phyloP scores from a whole-genome alignment of 441 rosid species.

The Raphanus hybrid region DNA sequence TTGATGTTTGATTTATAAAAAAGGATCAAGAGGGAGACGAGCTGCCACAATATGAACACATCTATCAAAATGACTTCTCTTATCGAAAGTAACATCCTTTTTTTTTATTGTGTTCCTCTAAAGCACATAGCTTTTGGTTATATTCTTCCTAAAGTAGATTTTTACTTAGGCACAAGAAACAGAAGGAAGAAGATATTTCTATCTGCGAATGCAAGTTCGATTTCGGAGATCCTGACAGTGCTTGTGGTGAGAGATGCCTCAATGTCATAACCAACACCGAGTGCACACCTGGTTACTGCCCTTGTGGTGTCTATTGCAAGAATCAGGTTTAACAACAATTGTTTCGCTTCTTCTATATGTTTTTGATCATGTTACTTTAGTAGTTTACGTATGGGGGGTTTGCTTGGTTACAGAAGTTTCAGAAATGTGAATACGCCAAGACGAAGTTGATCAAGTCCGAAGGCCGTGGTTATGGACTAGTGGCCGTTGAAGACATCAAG shows the following conservation, averaged over 20 bases:
- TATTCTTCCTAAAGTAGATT: not conserved
- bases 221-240: constrained; percentile 68
- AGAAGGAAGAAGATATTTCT: constrained; percentile 89
- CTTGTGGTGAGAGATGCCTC: constrained; percentile 89
- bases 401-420: constrained; percentile 64
- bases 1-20: not conserved
- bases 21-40: constrained; percentile 60
- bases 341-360: not conserved
- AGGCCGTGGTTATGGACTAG: constrained; percentile 92
- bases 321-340: constrained; percentile 64
- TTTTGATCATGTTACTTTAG: constrained; percentile 31
- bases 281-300: constrained; percentile 86
- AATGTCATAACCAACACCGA: constrained; percentile 89
- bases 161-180: constrained; percentile 70
- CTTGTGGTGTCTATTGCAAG: constrained; percentile 74
- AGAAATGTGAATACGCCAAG: constrained; percentile 81
- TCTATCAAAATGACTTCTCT: constrained; percentile 69
- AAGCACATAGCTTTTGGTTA: not conserved
- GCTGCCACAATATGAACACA: constrained; percentile 61
- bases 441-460: constrained; percentile 73
- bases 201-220: constrained; percentile 81
- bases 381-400: constrained; percentile 4
- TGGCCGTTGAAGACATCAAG: constrained; percentile 82
- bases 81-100: constrained; percentile 63
- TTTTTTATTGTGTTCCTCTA: too few relatives aligned